Evolutionary conservation across 345 rosid species (phyloP).

Genomic region (Limnanthes douglasii): DNA sequence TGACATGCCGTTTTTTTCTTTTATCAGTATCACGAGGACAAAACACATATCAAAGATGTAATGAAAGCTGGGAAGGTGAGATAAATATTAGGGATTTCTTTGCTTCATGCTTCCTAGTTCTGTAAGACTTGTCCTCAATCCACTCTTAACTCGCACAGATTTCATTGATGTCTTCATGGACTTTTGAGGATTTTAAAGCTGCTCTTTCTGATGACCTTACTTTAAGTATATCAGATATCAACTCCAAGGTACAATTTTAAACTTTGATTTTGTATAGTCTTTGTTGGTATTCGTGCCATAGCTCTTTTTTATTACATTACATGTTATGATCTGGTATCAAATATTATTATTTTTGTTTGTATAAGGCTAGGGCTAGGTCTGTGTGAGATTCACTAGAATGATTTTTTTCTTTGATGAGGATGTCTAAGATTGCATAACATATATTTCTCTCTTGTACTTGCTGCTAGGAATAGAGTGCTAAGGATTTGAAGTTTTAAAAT

Average conservation of each 20-base stretch:
- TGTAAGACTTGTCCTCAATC: conserved; percentile 8
- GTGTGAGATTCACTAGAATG: too few species aligned
- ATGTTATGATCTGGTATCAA: too few species aligned
- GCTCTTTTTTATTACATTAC: too few species aligned
- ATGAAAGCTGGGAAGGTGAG: conserved; percentile 70
- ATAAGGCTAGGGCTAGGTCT: too few species aligned
- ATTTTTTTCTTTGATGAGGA: too few species aligned
- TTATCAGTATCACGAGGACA: conserved; percentile 80
- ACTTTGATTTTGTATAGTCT: too few species aligned
- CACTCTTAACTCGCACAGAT: conserved; percentile 26
- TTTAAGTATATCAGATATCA: conserved; percentile 52
- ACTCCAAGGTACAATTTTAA: conserved; percentile 68
- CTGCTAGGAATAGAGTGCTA: too few species aligned
- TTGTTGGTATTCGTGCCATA: too few species aligned
- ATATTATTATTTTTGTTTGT: too few species aligned
- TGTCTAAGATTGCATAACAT: too few species aligned
- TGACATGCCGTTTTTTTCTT: not conserved
- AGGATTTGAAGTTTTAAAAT: too few species aligned
- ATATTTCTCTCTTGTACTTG: too few species aligned
- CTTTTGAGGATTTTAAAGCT: conserved; percentile 64
- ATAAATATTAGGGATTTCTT: not conserved
- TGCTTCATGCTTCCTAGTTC: conserved; percentile 1
- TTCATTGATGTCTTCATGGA: conserved; percentile 37
- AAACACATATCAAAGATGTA: conserved; percentile 54
- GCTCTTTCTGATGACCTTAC: conserved; percentile 37